Evolutionary conservation across 495 filamentous ascomycete genomes (phyloP).

Genomic region (Glutinoglossum americanum): DNA sequence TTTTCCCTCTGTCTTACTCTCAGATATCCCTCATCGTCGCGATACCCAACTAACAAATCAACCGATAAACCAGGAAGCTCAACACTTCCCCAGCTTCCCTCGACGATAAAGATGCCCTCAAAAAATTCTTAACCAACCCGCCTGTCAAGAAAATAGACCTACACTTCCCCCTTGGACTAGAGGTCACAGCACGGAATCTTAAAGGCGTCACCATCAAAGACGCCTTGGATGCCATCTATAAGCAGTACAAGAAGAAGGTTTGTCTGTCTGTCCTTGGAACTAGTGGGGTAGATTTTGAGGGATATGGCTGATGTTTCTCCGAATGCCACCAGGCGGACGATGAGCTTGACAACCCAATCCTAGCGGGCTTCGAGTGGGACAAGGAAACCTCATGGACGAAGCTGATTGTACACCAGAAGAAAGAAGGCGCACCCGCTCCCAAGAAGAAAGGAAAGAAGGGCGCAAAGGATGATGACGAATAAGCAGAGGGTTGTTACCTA

Average conservation of each 20-base stretch:
- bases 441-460: conserved; percentile 7
- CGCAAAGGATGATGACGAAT: neutral
- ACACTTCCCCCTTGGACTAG: conserved; percentile 65
- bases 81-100: conserved; percentile 60
- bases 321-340: conserved; percentile 47
- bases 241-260: conserved; percentile 87
- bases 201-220: conserved; percentile 93
- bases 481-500: neutral
- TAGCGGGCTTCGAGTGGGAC: conserved; percentile 89
- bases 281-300: too few species aligned
- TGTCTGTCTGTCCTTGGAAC: neutral
- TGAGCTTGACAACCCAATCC: conserved; percentile 60
- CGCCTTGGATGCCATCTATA: conserved; percentile 80
- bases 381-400: conserved; percentile 52
- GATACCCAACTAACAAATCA: neutral
- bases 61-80: conserved; percentile 51
- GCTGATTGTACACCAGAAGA: conserved; percentile 12
- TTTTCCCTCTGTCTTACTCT: neutral
- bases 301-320: neutral
- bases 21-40: neutral
- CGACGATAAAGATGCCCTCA: conserved; percentile 63
- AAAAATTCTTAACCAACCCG: conserved; percentile 56
- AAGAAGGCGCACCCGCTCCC: conserved; percentile 4
- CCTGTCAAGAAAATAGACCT: conserved; percentile 86
- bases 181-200: conserved; percentile 71